Evolutionary conservation across 768 basidiomycete genomes (phyloP).

Genomic region (Brasilioporus rufonigricans): DNA sequence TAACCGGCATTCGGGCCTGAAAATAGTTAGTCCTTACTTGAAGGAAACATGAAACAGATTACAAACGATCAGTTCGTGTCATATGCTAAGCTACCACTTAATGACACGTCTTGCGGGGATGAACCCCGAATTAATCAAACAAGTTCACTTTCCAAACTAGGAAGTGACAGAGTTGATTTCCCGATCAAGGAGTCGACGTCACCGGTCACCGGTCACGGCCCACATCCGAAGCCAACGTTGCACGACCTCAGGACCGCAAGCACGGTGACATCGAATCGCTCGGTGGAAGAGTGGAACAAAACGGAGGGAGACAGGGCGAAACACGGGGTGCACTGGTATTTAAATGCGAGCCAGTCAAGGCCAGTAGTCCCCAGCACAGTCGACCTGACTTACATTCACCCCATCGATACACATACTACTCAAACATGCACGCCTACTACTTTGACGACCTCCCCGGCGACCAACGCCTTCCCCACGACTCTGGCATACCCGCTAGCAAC

Average conservation of each 20-base stretch:
- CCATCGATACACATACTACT: background rate
- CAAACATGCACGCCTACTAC: constrained; percentile 69
- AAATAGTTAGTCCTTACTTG: too few relatives aligned
- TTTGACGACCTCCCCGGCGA: constrained; percentile 75
- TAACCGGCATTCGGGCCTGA: too few relatives aligned
- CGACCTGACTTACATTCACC: background rate
- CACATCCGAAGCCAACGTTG: background rate
- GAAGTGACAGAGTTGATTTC: background rate
- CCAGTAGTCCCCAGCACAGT: background rate
- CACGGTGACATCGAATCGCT: background rate
- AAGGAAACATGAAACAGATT: too few relatives aligned
- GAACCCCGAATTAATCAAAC: too few relatives aligned
- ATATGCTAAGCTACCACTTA: too few relatives aligned
- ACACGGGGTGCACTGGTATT: background rate
- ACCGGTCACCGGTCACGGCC: background rate
- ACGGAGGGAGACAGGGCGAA: background rate
- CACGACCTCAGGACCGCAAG: background rate
- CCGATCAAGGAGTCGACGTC: background rate
- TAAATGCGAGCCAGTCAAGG: background rate
- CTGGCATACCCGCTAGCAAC: constrained; percentile 50
- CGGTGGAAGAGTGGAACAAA: too few relatives aligned
- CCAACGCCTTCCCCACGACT: constrained; percentile 80
- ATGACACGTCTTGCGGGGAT: too few relatives aligned
- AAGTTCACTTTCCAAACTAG: background rate
- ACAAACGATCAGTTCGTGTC: too few relatives aligned